Evolutionary conservation across 225 moss, liverwort and hornwort species (phyloP).

Genomic region (Rhytidiadelphus loreus): DNA sequence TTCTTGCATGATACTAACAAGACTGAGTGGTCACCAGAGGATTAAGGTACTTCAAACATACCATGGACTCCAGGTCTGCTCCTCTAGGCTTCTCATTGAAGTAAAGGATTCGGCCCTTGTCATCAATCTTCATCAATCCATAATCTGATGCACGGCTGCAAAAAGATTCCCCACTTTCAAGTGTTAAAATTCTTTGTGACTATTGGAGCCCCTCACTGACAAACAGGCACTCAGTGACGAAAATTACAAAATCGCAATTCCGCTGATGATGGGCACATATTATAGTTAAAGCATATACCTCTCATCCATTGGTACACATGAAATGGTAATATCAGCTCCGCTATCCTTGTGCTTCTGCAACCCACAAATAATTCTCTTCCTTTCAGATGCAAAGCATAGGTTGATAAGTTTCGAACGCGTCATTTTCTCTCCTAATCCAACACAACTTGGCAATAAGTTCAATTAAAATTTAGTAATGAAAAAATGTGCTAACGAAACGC

Average conservation of each 20-base stretch:
- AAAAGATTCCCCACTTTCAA: background rate
- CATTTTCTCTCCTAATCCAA: background rate
- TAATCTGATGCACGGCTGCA: constrained; percentile 91
- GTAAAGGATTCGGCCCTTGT: constrained; percentile 64
- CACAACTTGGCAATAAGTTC: background rate
- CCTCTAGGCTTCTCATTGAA: constrained; percentile 95
- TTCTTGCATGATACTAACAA: background rate
- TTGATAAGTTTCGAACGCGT: background rate
- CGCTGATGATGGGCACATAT: background rate
- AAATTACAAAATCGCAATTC: background rate
- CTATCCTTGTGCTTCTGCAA: constrained; percentile 70
- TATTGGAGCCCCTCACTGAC: background rate
- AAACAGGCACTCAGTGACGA: background rate
- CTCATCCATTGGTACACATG: constrained; percentile 83
- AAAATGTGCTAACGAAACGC: background rate
- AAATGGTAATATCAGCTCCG: constrained; percentile 76
- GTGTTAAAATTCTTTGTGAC: background rate
- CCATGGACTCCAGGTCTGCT: constrained; percentile 67
- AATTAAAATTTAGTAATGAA: background rate
- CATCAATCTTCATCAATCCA: constrained; percentile 90
- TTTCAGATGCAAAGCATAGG: background rate
- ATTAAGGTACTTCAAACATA: background rate
- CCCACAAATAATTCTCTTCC: background rate
- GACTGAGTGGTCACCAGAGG: background rate
- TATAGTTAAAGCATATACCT: constrained; percentile 15